phyloP scores from a whole-genome alignment of 176 grass and related monocot species.

The Phoenix roebelenii region DNA sequence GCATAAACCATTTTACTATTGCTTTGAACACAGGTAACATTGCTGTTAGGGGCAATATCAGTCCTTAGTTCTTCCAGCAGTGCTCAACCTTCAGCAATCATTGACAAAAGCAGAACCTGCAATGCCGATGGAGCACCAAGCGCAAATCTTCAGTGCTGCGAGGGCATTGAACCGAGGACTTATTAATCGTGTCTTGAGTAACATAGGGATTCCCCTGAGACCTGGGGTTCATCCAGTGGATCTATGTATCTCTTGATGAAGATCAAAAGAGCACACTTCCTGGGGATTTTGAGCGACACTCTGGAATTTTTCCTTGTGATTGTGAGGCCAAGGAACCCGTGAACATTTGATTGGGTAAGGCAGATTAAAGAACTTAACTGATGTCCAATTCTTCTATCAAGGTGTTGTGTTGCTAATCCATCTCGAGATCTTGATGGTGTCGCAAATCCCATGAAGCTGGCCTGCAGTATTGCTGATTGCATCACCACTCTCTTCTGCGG shows the following conservation, averaged over 20 bases:
- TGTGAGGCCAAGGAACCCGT: slow-evolving; percentile 83
- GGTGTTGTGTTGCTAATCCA: slow-evolving; percentile 69
- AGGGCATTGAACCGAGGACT: slow-evolving; percentile 82
- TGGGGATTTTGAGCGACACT: slow-evolving; percentile 87
- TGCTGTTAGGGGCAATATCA: slow-evolving; percentile 74
- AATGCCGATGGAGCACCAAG: slow-evolving; percentile 87
- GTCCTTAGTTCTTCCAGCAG: slow-evolving; percentile 52
- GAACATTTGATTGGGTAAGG: slow-evolving; percentile 65
- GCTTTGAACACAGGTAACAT: slow-evolving; percentile 50
- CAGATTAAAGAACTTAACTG: slow-evolving; percentile 58
- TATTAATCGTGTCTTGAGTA: slow-evolving; percentile 55
- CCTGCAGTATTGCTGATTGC: slow-evolving; percentile 70
- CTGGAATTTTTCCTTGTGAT: slow-evolving; percentile 86
- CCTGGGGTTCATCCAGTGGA: slow-evolving; percentile 64
- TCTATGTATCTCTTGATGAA: slow-evolving; percentile 83
- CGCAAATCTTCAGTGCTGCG: slow-evolving; percentile 73
- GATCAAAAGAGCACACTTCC: slow-evolving; percentile 64
- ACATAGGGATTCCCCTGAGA: slow-evolving; percentile 72
- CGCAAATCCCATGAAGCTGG: slow-evolving; percentile 66
- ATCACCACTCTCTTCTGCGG: slow-evolving; percentile 51
- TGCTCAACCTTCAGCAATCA: slow-evolving; percentile 82
- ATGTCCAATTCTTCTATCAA: slow-evolving; percentile 64
- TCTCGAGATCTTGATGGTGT: slow-evolving; percentile 27
- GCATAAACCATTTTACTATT: not conserved
- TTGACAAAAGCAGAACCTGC: slow-evolving; percentile 83